phyloP scores from a whole-genome alignment of 2,329 filamentous ascomycete species.

The Clarireedia hainanense region DNA sequence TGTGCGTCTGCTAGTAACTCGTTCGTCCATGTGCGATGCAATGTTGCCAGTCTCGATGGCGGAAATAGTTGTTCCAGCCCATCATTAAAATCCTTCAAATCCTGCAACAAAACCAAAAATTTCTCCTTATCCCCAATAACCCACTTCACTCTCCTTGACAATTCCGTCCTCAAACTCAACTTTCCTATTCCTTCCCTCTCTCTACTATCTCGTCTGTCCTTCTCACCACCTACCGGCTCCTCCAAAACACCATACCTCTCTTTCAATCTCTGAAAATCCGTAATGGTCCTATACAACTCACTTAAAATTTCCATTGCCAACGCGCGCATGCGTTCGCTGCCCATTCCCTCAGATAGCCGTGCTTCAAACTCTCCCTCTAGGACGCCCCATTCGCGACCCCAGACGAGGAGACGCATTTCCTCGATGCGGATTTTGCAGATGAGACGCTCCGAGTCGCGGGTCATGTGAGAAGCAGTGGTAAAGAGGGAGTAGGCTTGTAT shows the following conservation, averaged over 20 bases:
- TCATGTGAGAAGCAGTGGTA: conserved; percentile 35
- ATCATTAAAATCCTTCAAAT: conserved; percentile 41
- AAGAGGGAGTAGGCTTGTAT: conserved; percentile 40
- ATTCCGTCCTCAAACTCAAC: conserved; percentile 16
- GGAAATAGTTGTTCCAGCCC: conserved; percentile 41
- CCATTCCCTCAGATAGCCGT: conserved; percentile 27
- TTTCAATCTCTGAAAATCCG: conserved; percentile 36
- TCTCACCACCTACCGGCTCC: conserved; percentile 16
- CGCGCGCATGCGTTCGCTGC: conserved; percentile 27
- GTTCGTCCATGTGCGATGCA: conserved; percentile 40
- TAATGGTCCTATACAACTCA: conserved; percentile 38
- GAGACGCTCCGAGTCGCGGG: conserved; percentile 36
- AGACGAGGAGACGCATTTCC: conserved; percentile 40
- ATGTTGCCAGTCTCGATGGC: conserved; percentile 33
- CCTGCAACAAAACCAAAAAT: conserved; percentile 33
- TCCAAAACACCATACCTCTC: conserved; percentile 36
- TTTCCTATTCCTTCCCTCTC: conserved; percentile 4
- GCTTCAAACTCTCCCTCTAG: conserved; percentile 38
- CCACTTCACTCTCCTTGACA: conserved; percentile 34
- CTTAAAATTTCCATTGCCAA: conserved; percentile 36
- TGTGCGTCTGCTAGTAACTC: conserved; percentile 39
- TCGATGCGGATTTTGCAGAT: conserved; percentile 42
- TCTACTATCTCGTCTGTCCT: conserved; percentile 1
- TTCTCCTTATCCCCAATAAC: conserved; percentile 41
- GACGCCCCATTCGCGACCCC: conserved; percentile 42